Evolutionary conservation across 495 filamentous ascomycete species (phyloP), one percentile per base, ranked within the genome.

Genomic region (Cercophora samala): DNA sequence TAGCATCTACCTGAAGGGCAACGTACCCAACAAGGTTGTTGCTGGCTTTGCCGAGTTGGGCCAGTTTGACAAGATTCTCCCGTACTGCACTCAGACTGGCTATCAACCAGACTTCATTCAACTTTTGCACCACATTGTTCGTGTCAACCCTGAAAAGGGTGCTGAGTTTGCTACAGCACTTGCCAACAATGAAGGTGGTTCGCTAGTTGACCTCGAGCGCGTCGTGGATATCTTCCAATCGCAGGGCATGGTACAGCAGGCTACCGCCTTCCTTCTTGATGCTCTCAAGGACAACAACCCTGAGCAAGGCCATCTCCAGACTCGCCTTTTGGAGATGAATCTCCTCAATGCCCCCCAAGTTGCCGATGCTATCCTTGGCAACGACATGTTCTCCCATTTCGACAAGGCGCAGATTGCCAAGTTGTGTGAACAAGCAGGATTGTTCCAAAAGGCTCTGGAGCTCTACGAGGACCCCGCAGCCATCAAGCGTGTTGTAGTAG

Each of bases 191-290:
- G 90, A 94, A 74, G 84, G 85, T 37, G 93, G 95, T 24, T 86
- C 92, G 56, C 81, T 98, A 66, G 87, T 99, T 68, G 94, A 97
- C 68, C 86, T 99, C 66, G 93, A 97, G 73, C 93, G 95, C 26
- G 92, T 97, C 21, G 92, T 98, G 46, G 94, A 98, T 76, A 91
- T 99, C 55, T 99, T 99, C 87, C 87, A 96, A 74, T 92, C 94
- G 23, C 95, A 97, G 78, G 93, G 92, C 77, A 96, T 98, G 93
- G 86, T 97, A 59, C 95, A 98, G 77, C 92, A 96, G 75, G 95
- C 94, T 9, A 99, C 95, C 8, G 93, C 94, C 21, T 98, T 99
- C 87, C 81, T 99, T 42, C 85, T 99, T 24, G 96, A 98, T 77
- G 93, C 92, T 18, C 83, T 99, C 56, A 92, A 95, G 78, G 91